A percentile compares a stretch with the other conserved stretches of the same genome.
phyloP scores from a whole-genome alignment of 1,139 yeast species.

The Pichia cactophila region DNA sequence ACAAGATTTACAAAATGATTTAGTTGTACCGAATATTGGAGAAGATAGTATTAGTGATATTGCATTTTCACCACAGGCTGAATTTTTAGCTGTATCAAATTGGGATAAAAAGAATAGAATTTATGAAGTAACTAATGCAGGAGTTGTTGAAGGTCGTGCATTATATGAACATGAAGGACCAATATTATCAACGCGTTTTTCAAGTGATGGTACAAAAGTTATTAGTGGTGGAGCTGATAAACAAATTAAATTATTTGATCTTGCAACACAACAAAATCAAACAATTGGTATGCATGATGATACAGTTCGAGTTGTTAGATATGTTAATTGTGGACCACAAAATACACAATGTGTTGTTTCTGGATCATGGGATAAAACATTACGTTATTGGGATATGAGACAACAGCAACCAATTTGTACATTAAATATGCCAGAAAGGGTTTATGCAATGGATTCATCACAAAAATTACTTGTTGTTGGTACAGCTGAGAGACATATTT shows the following conservation, averaged over 20 bases:
- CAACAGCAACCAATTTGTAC: conserved; percentile 80
- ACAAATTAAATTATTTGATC: conserved; percentile 76
- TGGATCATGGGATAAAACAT: conserved; percentile 95
- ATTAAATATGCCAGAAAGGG: conserved; percentile 79
- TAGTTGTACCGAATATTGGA: conserved; percentile 75
- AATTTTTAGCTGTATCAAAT: conserved; percentile 69
- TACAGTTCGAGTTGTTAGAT: conserved; percentile 67
- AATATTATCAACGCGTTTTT: conserved; percentile 76
- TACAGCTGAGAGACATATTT: conserved; percentile 83
- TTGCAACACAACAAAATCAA: conserved; percentile 71
- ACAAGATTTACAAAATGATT: conserved; percentile 67
- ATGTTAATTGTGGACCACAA: conserved; percentile 75
- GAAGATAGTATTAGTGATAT: conserved; percentile 88
- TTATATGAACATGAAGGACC: conserved; percentile 88
- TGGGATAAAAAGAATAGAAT: conserved; percentile 97
- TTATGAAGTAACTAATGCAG: conserved; percentile 64
- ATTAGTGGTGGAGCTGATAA: conserved; percentile 93
- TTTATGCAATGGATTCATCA: conserved; percentile 79
- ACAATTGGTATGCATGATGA: conserved; percentile 86
- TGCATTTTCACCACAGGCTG: conserved; percentile 89
- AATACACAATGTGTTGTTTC: conserved; percentile 81
- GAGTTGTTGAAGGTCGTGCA: conserved; percentile 78
- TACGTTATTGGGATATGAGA: conserved; percentile 91
- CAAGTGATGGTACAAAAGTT: conserved; percentile 78
- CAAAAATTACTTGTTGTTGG: conserved; percentile 83